phyloP scores from a whole-genome alignment of 1,139 yeast genomes.

The Meyerozyma athensensis region DNA sequence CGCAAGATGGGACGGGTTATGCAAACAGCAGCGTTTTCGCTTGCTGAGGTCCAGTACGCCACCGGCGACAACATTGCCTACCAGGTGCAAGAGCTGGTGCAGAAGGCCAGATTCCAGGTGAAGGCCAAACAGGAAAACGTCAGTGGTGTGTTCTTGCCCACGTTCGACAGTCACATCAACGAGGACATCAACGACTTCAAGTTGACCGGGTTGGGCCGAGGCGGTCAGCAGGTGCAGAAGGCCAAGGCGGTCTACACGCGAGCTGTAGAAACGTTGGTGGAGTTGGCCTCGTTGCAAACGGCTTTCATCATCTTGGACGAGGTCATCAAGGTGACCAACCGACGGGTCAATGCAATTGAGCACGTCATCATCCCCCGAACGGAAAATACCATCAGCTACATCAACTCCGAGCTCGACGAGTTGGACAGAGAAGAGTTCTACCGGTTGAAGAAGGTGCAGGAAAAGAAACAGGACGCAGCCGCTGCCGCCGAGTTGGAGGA shows the following conservation, averaged over 20 bases:
- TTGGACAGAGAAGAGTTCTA: conserved; percentile 97
- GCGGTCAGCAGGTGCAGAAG: conserved; percentile 96
- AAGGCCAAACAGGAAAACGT: conserved; percentile 94
- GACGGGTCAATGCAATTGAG: conserved; percentile 98
- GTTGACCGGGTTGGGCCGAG: conserved; percentile 95
- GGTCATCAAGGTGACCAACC: conserved; percentile 93
- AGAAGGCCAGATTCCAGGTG: conserved; percentile 84
- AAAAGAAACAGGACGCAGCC: conserved; percentile 81
- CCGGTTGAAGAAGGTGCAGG: conserved; percentile 93
- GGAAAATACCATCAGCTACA: conserved; percentile 88
- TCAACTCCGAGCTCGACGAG: conserved; percentile 94
- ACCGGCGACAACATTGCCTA: conserved; percentile 93
- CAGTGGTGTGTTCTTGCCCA: conserved; percentile 91
- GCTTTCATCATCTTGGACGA: conserved; percentile 96
- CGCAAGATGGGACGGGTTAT: conserved; percentile 97
- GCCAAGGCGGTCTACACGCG: conserved; percentile 90
- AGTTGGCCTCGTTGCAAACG: conserved; percentile 89
- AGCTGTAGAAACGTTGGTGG: conserved; percentile 94
- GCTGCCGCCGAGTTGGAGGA: conserved; percentile 61
- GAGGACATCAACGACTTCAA: conserved; percentile 88
- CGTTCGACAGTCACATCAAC: conserved; percentile 80
- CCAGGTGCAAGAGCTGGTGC: conserved; percentile 93
- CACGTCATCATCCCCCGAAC: conserved; percentile 97
- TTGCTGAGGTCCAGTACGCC: conserved; percentile 96
- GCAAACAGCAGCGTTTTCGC: conserved; percentile 97